Evolutionary conservation across 164 flowering plant genomes (phyloP).

Genomic region (Protea cynaroides): DNA sequence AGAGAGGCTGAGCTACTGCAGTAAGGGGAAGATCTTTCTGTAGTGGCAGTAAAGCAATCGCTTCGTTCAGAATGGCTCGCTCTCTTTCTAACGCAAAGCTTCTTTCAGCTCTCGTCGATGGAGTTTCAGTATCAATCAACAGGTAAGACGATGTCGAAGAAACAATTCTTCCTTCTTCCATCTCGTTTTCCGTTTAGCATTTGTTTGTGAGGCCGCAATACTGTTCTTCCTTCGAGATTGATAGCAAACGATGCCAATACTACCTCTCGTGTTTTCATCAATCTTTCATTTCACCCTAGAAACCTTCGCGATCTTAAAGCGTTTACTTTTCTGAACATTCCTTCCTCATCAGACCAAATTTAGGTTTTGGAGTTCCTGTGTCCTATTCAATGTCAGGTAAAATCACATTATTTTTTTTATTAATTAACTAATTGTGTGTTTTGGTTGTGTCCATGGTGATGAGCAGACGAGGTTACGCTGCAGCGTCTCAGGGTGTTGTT

Average conservation of each 20-base stretch:
- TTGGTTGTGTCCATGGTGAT: too few species aligned
- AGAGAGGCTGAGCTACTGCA: constrained; percentile 1
- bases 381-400: too few species aligned
- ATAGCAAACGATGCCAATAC: too few species aligned
- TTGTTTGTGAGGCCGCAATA: not conserved
- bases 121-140: constrained; percentile 29
- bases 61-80: constrained; percentile 51
- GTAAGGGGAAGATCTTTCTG: constrained; percentile 10
- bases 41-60: constrained; percentile 3
- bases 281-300: too few species aligned
- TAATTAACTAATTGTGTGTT: too few species aligned
- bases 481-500: constrained; percentile 30
- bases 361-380: too few species aligned
- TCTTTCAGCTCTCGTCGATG: constrained; percentile 39
- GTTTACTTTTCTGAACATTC: too few species aligned
- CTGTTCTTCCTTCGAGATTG: not conserved
- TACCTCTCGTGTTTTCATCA: too few species aligned
- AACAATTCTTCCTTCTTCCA: not conserved
- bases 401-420: too few species aligned
- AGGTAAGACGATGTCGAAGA: constrained; percentile 18
- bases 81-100: constrained; percentile 51
- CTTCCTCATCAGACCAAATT: not conserved
- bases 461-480: constrained; percentile 40
- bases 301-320: too few species aligned
- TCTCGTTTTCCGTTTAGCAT: not conserved